Conservation (phyloP, 768 basidiomycete genomes). For the Gymnopilus junonius region DNA sequence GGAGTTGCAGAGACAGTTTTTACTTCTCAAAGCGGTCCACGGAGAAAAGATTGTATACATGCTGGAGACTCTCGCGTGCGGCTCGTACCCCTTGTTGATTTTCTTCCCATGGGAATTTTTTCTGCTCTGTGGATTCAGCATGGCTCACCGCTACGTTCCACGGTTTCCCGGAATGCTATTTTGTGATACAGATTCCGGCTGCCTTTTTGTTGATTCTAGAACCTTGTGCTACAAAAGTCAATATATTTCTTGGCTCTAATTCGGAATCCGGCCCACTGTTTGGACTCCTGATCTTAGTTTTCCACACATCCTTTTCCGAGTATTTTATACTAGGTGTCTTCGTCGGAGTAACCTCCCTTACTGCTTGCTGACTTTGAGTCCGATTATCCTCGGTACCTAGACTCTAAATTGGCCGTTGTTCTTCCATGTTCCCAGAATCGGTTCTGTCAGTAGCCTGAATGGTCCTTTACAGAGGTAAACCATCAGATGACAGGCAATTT, state of each 20-base stretch:
- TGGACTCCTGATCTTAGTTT: background rate
- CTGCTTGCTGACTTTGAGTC: background rate
- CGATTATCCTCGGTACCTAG: slow-evolving; percentile 2
- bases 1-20: background rate
- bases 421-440: background rate
- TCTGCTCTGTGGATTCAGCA: background rate
- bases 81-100: background rate
- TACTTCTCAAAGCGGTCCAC: background rate
- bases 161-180: background rate
- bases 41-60: background rate
- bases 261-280: background rate
- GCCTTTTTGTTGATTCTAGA: background rate
- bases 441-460: background rate
- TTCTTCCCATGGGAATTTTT: background rate
- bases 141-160: background rate
- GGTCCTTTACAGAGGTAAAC: background rate
- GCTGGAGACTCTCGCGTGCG: background rate
- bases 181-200: background rate
- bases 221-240: background rate
- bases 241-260: background rate
- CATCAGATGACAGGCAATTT: slow-evolving; percentile 12
- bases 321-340: background rate
- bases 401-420: background rate
- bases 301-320: background rate
- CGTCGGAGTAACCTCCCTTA: slow-evolving; percentile 3